These are phyloP conservation scores for Citrus trifoliata DNA, from an alignment of 345 rosid genomes.

Conservation along the genomic window DNA sequence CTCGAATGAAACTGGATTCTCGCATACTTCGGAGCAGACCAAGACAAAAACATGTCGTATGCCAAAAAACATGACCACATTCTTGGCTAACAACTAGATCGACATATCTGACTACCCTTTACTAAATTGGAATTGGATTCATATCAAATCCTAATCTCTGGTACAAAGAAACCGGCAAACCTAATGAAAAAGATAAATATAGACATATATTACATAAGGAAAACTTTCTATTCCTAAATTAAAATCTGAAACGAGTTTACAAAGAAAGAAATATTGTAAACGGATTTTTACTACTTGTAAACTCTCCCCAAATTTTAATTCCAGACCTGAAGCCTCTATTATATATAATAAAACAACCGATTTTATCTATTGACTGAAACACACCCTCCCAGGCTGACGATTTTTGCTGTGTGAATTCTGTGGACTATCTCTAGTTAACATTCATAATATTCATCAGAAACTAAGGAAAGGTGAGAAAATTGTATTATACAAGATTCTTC, in stretches of 20 bases:
- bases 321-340: too few relatives aligned
- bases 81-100: constrained; percentile 3
- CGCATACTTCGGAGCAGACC: not conserved
- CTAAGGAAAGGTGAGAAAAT: not conserved
- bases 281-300: too few relatives aligned
- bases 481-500: not conserved
- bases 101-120: too few relatives aligned
- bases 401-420: not conserved
- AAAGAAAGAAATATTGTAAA: too few relatives aligned
- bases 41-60: not conserved
- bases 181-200: not conserved
- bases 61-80: not conserved
- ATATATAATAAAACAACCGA: not conserved
- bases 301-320: too few relatives aligned
- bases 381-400: not conserved
- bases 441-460: not conserved
- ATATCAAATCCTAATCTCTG: not conserved
- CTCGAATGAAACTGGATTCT: not conserved
- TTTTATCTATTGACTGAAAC: not conserved
- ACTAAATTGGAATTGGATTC: too few relatives aligned
- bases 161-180: not conserved
- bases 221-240: too few relatives aligned
- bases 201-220: too few relatives aligned
- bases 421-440: not conserved
- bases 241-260: too few relatives aligned